Conservation (phyloP, 2,329 filamentous ascomycete species). For the Colletotrichum noveboracense region DNA sequence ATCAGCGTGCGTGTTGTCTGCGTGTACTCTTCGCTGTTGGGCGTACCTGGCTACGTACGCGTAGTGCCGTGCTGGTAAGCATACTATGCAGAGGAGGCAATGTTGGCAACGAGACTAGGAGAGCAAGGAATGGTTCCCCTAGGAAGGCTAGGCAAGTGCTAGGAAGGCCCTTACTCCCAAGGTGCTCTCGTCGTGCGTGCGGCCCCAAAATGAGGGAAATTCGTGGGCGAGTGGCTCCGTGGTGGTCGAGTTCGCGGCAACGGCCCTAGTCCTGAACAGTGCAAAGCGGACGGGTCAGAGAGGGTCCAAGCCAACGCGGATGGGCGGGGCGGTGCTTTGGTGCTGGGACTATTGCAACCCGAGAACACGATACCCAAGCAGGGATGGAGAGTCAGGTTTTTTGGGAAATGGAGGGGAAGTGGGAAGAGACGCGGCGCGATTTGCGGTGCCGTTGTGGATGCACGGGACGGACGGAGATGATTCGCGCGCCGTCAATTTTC, state of each 20-base stretch:
- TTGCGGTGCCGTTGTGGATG: conserved; percentile 14
- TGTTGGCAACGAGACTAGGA: neutral
- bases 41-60: neutral
- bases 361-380: conserved; percentile 4
- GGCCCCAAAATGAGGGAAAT: neutral
- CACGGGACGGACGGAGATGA: conserved; percentile 19
- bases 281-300: neutral
- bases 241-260: neutral
- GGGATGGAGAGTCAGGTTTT: conserved; percentile 11
- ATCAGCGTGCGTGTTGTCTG: neutral
- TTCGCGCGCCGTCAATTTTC: neutral
- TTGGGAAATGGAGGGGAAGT: neutral
- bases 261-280: neutral
- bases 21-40: neutral
- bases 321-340: neutral
- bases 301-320: conserved; percentile 8
- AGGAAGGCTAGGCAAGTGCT: neutral
- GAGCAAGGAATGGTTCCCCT: neutral
- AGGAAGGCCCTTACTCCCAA: neutral
- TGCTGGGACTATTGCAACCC: neutral
- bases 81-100: neutral
- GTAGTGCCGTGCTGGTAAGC: neutral
- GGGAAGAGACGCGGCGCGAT: neutral
- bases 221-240: neutral
- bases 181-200: neutral